Base-by-base conservation (phyloP, 2,329 filamentous ascomycete genomes). In the Xylariaceae sp. region DNA sequence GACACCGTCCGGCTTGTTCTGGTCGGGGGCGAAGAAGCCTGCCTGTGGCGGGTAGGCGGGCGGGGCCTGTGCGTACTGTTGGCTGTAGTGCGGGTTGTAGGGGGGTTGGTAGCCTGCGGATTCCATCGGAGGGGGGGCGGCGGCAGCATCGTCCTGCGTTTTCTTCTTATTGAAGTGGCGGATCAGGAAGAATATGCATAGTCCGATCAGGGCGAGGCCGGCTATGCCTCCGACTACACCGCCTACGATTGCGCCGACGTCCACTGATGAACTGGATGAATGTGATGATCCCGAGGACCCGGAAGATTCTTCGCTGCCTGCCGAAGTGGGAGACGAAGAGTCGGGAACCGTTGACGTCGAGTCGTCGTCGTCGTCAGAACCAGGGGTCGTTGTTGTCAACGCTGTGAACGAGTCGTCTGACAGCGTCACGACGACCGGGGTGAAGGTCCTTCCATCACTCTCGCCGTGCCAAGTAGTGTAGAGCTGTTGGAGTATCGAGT, bases 191-290 rank as follows among this genome's bases (percentile, higher is more conserved):
- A 77, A 80, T 40, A 70, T 67, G 9, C 64, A 73, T 6, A 73
- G 59, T 19, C 69, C 72, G 44, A 81, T 66, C n/a, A 81, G 64
- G 2, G 67, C 74, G 19, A 81, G 61, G 14, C 64, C 72, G 0
- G 66, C 74, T 2, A 79, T 72, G 12, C 79, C 79, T n/a, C 78
- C 79, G 9, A 81, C 75, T 2, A 73, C 71, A 21, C 78, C 79
- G 10, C 79, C 79, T 7, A 69, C 77, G 43, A 82, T 81, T 16
- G 78, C 72, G 4, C 76, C 79, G 10, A 74, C 65, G 48, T 71
- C 71, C 6, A 69, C 67, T 16, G 60, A 63, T 20, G 59, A 60
- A 4, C 58, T 57, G 14, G 53, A 52, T 21, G 52, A 69, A 6
- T 70, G 56, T n/a, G 57, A 53, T 9, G 43, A 26, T 14, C 19